Conservation (phyloP, 805 yeast genomes). For the Metschnikowia proteae region DNA sequence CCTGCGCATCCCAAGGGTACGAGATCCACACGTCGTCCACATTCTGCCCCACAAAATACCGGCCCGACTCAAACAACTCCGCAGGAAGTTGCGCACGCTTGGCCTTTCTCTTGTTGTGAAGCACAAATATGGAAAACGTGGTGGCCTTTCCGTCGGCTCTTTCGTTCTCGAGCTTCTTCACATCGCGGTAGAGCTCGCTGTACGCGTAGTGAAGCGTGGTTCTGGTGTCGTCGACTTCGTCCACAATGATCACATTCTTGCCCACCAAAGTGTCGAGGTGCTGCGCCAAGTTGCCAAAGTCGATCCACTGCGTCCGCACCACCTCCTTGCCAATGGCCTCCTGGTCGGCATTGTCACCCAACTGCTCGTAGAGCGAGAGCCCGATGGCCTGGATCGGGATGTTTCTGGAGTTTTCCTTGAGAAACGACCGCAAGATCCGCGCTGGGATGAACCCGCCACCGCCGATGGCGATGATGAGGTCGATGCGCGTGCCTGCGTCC, state of each 20-base stretch:
- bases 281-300: constrained; percentile 49
- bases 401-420: constrained; percentile 13
- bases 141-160: constrained; percentile 43
- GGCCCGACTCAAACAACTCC: constrained; percentile 54
- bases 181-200: constrained; percentile 69
- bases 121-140: constrained; percentile 69
- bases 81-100: constrained; percentile 71
- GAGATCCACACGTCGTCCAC: constrained; percentile 84
- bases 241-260: constrained; percentile 69
- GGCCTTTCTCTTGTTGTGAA: constrained; percentile 71
- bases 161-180: constrained; percentile 49
- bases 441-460: constrained; percentile 21
- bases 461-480: constrained; percentile 19
- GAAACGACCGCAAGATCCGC: constrained; percentile 17
- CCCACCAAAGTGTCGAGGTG: constrained; percentile 60
- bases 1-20: constrained; percentile 81
- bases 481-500: constrained; percentile 18
- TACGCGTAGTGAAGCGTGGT: constrained; percentile 80
- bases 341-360: constrained; percentile 24
- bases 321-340: constrained; percentile 44
- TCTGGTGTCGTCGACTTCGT: constrained; percentile 85
- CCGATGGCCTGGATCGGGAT: constrained; percentile 21
- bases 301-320: constrained; percentile 80
- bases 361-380: constrained; percentile 18
- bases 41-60: constrained; percentile 68